phyloP scores from a whole-genome alignment of 208 protist species.

The Herpetomonas tarakana region DNA sequence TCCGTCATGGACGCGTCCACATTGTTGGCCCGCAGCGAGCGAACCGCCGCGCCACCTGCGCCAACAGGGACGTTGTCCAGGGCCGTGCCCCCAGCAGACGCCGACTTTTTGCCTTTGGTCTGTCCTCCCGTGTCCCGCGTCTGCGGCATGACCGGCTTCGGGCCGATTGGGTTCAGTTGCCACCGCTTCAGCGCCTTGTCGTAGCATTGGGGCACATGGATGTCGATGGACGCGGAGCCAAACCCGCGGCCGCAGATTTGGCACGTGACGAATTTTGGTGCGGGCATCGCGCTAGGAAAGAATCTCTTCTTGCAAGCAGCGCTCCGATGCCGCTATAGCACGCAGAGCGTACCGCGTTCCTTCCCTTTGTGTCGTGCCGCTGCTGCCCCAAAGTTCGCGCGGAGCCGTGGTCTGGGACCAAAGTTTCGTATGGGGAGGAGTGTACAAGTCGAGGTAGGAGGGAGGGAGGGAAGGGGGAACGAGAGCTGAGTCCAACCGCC shows the following conservation, averaged over 20 bases:
- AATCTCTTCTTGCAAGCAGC: constrained; percentile 8
- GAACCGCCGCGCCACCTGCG: constrained; percentile 38
- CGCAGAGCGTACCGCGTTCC: too few relatives aligned
- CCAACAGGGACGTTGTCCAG: constrained; percentile 33
- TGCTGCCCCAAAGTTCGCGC: too few relatives aligned
- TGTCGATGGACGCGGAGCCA: constrained; percentile 77
- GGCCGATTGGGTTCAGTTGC: constrained; percentile 67
- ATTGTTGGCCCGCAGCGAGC: constrained; percentile 26
- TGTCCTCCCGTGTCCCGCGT: constrained; percentile 3
- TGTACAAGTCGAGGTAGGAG: too few relatives aligned
- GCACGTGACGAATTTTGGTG: constrained; percentile 76
- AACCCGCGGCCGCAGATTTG: constrained; percentile 78
- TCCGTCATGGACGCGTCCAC: constrained; percentile 13
- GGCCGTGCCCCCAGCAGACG: neutral
- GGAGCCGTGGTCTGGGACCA: too few relatives aligned
- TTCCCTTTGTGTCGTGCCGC: too few relatives aligned
- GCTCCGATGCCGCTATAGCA: too few relatives aligned
- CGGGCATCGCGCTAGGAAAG: constrained; percentile 37
- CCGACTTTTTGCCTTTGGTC: constrained; percentile 2
- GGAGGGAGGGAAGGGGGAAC: too few relatives aligned
- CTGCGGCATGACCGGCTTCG: constrained; percentile 72
- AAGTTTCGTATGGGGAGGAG: too few relatives aligned
- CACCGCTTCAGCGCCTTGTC: constrained; percentile 86
- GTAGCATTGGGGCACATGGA: constrained; percentile 89
- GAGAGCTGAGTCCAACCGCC: too few relatives aligned